Evolutionary conservation across 345 rosid genomes (phyloP).

Genomic region (Anacardium occidentale): DNA sequence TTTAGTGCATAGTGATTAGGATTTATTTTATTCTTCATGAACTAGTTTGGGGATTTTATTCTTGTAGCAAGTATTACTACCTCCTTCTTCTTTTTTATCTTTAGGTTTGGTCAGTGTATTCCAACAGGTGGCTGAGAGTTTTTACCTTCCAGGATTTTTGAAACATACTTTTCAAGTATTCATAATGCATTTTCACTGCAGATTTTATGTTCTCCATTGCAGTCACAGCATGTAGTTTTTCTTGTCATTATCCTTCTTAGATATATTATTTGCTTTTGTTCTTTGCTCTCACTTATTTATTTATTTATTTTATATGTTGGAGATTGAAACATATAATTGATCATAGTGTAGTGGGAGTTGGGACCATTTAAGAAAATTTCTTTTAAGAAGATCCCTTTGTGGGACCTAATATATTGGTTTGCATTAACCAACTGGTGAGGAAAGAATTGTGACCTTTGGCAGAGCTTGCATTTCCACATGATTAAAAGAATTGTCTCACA

Average conservation of each 20-base stretch:
- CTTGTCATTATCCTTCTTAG: background rate
- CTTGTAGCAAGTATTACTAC: background rate
- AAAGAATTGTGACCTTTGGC: slow-evolving; percentile 16
- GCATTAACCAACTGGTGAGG: slow-evolving; percentile 14
- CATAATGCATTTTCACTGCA: slow-evolving; percentile 4
- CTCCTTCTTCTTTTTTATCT: background rate
- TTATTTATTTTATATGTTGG: slow-evolving; percentile 5
- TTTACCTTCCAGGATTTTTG: background rate
- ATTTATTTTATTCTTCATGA: background rate
- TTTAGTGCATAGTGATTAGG: background rate
- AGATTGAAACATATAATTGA: slow-evolving; percentile 6
- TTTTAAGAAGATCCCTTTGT: slow-evolving; percentile 12
- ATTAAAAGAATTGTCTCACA: slow-evolving; percentile 33
- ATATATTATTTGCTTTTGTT: background rate
- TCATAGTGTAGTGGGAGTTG: slow-evolving; percentile 10
- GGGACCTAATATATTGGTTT: slow-evolving; percentile 6
- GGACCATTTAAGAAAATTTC: slow-evolving; percentile 11
- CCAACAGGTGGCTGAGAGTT: background rate
- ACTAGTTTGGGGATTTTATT: background rate
- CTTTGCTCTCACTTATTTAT: background rate
- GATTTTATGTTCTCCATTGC: background rate
- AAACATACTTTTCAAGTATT: background rate
- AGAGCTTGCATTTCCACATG: slow-evolving; percentile 29
- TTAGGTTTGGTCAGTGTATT: background rate
- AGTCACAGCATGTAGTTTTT: background rate